Evolutionary conservation across 306 rosid genomes (phyloP).

Genomic region (Lotus japonicus): DNA sequence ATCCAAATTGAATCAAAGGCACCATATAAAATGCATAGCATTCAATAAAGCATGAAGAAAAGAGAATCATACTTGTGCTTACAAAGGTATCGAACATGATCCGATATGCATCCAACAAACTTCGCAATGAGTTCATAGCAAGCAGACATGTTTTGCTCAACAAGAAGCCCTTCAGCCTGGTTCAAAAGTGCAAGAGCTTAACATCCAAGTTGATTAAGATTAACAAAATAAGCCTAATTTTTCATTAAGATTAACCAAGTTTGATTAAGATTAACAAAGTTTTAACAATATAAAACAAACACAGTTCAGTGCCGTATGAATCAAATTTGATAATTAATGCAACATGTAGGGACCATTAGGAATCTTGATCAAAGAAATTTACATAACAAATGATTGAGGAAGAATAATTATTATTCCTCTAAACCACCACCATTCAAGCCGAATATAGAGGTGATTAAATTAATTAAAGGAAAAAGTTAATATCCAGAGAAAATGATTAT

Average conservation of each 20-base stretch:
- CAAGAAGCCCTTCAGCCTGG: conserved; percentile 74
- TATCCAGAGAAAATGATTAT: background rate
- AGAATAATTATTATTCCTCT: background rate
- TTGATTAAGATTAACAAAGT: too few relatives aligned
- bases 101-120: conserved; percentile 34
- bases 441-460: background rate
- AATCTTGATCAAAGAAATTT: background rate
- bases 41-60: background rate
- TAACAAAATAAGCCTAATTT: too few relatives aligned
- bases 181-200: background rate
- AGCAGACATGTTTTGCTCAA: conserved; percentile 50
- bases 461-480: background rate
- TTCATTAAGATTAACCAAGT: too few relatives aligned
- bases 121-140: conserved; percentile 54
- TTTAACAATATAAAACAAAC: background rate
- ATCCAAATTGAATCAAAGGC: background rate
- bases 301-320: background rate
- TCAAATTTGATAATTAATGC: background rate
- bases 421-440: background rate
- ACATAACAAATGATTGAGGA: background rate
- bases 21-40: background rate
- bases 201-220: background rate
- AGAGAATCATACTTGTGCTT: conserved; percentile 46
- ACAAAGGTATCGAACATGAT: conserved; percentile 39
- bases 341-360: background rate